Evolutionary conservation across 345 rosid species (phyloP), one percentile per base, ranked within the genome.

Genomic region (Euphorbia peplus): DNA sequence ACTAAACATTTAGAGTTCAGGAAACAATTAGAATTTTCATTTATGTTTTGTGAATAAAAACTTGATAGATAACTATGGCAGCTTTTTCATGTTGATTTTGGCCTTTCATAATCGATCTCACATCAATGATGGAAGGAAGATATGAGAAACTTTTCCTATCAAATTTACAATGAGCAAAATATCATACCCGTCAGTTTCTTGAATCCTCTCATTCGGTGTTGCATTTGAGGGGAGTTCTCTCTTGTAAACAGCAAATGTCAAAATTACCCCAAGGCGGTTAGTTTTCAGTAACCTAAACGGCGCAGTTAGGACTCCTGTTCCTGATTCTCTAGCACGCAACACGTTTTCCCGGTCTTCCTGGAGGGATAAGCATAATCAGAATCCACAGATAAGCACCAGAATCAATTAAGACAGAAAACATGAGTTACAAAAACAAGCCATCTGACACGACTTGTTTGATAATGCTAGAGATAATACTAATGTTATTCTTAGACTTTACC

Each of bases 271-370:
- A 35, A 93, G 98, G 42, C 98, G 86, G 55, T 89, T 89, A 60
- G 96, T 82, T 85, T 93, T 93, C 46, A 93, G 77, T 75, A 93
- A 74, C 79, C 86, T 84, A 66, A 93, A 93, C 71, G 98, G 98
- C 73, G 98, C 98, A 64, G 98, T 93, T 57, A 93, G 82, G 74
- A 89, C 97, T 57, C 98, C 97, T 75, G 88, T 91, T 69, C 97
- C 97, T 7, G 85, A 89, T 52, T 52, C 87, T 82, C 98, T 89
- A 26, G 98, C 97, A 46, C 91, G 91, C 56, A 93, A 74, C 41
- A 93, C 92, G 69, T 93, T 93, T 71, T 88, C 90, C 14, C 95
- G 84, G 78, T 93, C 98, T 83, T 93, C 98, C 98, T 93, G 87
- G 76, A 55, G 46, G 44, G 41, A 67, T n/a, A 61, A 19, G 68